A percentile compares a stretch with the other conserved stretches of the same genome.
phyloP scores from a whole-genome alignment of 108 stramenopile species.

The Stephanodiscus minutulus region DNA sequence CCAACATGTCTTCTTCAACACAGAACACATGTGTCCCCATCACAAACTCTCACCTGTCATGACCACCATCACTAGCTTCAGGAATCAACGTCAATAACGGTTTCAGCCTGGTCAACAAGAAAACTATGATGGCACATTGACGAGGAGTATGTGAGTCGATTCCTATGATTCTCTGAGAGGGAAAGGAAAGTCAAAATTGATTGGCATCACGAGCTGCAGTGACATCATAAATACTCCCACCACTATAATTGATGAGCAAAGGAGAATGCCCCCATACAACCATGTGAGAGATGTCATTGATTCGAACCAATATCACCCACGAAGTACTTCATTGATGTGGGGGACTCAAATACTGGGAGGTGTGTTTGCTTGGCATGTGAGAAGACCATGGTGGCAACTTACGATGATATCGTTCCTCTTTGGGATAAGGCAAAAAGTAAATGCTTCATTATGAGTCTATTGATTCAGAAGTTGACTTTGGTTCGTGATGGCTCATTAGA shows the following conservation, averaged over 20 bases:
- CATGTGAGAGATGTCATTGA: constrained; percentile 68
- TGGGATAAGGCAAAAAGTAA: constrained; percentile 59
- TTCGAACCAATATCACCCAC: constrained; percentile 52
- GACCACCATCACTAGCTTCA: background rate
- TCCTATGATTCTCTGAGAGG: no score
- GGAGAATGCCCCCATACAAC: constrained; percentile 32
- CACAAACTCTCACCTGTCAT: constrained; percentile 18
- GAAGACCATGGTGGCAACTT: constrained; percentile 60
- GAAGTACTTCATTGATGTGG: constrained; percentile 64
- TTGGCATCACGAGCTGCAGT: background rate
- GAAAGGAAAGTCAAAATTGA: no score
- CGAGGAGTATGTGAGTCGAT: no score
- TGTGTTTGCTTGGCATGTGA: constrained; percentile 70
- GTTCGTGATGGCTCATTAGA: no score
- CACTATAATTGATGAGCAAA: constrained; percentile 3
- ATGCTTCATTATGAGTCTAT: no score
- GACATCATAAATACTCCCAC: background rate
- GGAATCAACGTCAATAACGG: no score
- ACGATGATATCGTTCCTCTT: constrained; percentile 56
- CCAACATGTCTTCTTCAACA: constrained; percentile 73
- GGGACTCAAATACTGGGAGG: constrained; percentile 49
- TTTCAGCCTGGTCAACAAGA: no score
- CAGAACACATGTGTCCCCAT: constrained; percentile 60
- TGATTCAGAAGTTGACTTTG: background rate
- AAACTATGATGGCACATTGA: background rate